These are phyloP conservation scores for Myrica gale DNA, from an alignment of 306 rosid genomes.

Conservation along the genomic window DNA sequence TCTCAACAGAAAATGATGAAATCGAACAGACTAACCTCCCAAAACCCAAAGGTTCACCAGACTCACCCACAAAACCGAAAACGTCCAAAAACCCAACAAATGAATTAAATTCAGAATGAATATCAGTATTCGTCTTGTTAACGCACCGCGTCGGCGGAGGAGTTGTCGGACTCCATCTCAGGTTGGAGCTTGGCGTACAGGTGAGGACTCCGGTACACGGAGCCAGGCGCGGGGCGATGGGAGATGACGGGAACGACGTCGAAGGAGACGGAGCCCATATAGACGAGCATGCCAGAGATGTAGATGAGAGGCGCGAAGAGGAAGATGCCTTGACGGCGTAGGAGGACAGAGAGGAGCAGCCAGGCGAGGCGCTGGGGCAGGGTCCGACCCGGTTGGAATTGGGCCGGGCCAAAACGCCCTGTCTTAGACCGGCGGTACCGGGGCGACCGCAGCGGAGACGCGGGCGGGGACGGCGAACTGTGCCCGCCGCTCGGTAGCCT, in stretches of 20 bases:
- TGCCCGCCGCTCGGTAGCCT: constrained; percentile 96
- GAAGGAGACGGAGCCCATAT: constrained; percentile 76
- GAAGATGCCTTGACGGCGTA: constrained; percentile 85
- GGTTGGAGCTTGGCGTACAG: constrained; percentile 58
- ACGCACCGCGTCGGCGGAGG: constrained; percentile 79
- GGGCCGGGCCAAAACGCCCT: constrained; percentile 36
- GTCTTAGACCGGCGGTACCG: constrained; percentile 49
- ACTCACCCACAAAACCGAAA: constrained; percentile 1
- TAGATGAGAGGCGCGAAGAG: constrained; percentile 95
- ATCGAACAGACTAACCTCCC: background rate
- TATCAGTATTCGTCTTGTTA: background rate
- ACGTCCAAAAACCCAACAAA: constrained; percentile 12
- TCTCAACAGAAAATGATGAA: background rate
- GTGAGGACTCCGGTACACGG: constrained; percentile 77
- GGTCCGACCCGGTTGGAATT: constrained; percentile 56
- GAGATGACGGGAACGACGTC: constrained; percentile 66
- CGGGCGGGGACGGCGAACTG: constrained; percentile 86
- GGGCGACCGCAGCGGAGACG: constrained; percentile 84
- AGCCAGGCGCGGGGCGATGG: constrained; percentile 73
- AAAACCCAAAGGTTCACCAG: background rate
- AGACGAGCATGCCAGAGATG: constrained; percentile 84
- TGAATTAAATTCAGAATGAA: background rate
- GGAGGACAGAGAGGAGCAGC: constrained; percentile 68
- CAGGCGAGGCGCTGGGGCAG: constrained; percentile 60
- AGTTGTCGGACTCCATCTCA: constrained; percentile 72